Percentiles rank a stretch among this genome's conserved stretches.
Evolutionary conservation across 164 flowering plant species (phyloP).

Genomic region (Tetrastigma voinierianum): DNA sequence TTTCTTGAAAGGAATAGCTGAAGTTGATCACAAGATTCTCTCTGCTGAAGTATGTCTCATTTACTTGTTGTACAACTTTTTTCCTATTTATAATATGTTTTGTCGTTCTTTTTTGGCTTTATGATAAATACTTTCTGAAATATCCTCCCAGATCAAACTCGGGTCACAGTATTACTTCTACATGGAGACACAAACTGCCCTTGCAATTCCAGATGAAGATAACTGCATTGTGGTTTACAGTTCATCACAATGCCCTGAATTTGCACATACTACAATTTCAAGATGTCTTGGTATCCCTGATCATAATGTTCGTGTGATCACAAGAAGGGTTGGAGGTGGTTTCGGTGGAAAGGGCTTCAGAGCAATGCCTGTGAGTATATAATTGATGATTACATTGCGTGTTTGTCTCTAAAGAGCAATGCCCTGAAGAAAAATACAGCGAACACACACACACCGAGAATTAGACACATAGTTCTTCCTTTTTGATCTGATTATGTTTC

Average conservation of each 20-base stretch:
- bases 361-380: constrained; percentile 67
- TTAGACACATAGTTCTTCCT: no score
- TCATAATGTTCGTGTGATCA: constrained; percentile 77
- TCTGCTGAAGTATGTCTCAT: constrained; percentile 57
- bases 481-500: no score
- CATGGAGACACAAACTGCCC: constrained; percentile 91
- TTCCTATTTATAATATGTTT: neutral
- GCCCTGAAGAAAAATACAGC: no score
- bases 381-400: neutral
- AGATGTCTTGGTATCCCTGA: constrained; percentile 79
- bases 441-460: no score
- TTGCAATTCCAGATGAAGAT: constrained; percentile 94
- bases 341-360: constrained; percentile 85
- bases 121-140: neutral
- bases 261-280: constrained; percentile 48
- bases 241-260: constrained; percentile 73
- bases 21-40: constrained; percentile 81
- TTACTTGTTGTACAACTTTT: neutral
- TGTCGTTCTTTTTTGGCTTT: no score
- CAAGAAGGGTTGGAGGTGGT: constrained; percentile 95
- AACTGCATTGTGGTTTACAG: constrained; percentile 79
- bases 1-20: constrained; percentile 72
- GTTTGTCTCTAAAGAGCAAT: no score
- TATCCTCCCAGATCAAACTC: constrained; percentile 66
- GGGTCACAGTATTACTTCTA: constrained; percentile 87